Percentiles rank a stretch among this genome's conserved stretches.
These are phyloP conservation scores for Trametes sp. DNA, from an alignment of 1,284 basidiomycete species.

Conservation along the genomic window DNA sequence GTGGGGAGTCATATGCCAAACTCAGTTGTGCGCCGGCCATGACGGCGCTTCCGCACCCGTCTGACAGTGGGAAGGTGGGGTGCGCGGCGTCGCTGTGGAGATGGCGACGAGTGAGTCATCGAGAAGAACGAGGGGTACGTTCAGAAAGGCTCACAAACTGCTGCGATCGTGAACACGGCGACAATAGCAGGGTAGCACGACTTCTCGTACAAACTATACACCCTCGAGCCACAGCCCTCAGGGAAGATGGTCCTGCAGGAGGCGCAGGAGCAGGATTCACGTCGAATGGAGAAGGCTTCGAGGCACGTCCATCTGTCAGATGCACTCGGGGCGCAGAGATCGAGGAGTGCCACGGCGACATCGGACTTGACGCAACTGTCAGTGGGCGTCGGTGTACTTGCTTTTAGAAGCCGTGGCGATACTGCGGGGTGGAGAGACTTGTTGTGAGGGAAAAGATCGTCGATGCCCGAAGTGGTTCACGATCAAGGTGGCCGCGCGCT, in stretches of 20 bases:
- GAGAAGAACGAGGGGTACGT: too few species aligned
- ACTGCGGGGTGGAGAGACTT: neutral
- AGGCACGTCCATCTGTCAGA: neutral
- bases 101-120: neutral
- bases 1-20: neutral
- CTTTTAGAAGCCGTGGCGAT: neutral
- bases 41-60: neutral
- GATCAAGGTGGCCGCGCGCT: too few species aligned
- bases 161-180: neutral
- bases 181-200: too few species aligned
- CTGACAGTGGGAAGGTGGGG: neutral
- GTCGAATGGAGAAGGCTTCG: neutral
- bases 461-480: too few species aligned
- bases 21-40: neutral
- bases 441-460: neutral
- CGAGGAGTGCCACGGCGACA: neutral
- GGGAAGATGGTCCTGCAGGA: neutral
- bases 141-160: too few species aligned
- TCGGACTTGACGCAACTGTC: neutral
- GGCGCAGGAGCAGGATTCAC: neutral
- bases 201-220: too few species aligned
- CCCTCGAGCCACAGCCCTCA: neutral
- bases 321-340: neutral
- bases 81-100: conserved; percentile 1
- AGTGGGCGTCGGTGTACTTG: neutral